Percentiles rank a stretch among this genome's conserved stretches.
Evolutionary conservation across 345 rosid genomes (phyloP).

Genomic region (Gossypium thurberi): DNA sequence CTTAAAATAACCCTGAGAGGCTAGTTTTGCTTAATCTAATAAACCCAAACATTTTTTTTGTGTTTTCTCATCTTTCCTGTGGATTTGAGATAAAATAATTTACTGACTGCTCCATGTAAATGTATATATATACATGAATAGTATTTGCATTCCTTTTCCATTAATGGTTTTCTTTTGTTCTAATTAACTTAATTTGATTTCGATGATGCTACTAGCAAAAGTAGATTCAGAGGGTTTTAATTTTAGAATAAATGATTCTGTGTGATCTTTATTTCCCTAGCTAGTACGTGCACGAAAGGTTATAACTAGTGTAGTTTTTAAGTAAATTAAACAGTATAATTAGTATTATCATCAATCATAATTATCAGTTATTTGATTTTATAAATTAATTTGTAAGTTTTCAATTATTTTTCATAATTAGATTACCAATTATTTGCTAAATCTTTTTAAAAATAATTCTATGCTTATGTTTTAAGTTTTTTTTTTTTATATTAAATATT

Average conservation of each 20-base stretch:
- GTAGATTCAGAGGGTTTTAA: not conserved
- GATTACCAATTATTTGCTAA: not conserved
- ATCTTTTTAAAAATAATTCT: not conserved
- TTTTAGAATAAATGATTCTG: not conserved
- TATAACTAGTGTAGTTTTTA: not conserved
- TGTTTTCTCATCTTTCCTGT: not conserved
- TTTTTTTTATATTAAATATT: too few relatives aligned
- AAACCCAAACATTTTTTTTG: not conserved
- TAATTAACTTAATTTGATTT: not conserved
- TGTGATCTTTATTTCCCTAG: not conserved
- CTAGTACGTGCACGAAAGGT: not conserved
- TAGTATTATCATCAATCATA: not conserved
- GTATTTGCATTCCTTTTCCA: not conserved
- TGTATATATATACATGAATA: not conserved
- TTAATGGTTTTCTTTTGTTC: not conserved
- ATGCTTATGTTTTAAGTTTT: not conserved
- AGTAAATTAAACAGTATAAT: not conserved
- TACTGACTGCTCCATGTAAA: not conserved
- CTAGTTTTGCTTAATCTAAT: not conserved
- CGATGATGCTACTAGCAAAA: not conserved
- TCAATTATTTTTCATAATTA: not conserved
- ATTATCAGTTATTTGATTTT: not conserved
- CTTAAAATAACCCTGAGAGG: not conserved
- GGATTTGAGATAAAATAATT: not conserved
- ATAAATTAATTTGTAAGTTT: not conserved